Base-by-base conservation (phyloP, 2,329 filamentous ascomycete species). In the Xylaria sp. region DNA sequence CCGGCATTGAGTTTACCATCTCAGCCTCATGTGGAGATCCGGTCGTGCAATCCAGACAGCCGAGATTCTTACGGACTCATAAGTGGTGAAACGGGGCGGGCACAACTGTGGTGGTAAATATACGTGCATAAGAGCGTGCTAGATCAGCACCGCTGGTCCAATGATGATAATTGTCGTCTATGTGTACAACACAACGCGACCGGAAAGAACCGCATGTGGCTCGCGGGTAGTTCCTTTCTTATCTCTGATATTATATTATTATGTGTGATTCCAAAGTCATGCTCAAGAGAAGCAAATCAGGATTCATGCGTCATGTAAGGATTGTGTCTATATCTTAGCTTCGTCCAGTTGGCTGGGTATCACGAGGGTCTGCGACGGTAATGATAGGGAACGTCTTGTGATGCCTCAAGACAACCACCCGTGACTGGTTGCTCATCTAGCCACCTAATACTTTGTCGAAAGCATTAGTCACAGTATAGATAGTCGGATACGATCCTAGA, bases 1-100 rank as follows among this genome's bases (percentile, higher is more conserved):
- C 28, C 8, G 50, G 28, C 8, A 4, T 34, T 20, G 18, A 34
- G 28, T 53, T 20, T 23, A 18, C 50, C 52, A 15, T 36, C 9
- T 55, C 52, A 55, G 32, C 52, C 30, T 55, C 52, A 23, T 36
- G n/a, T 36, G n/a, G 52, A 55, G 52, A 55, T 55, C 30, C 7
- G 28, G 52, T 55, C 48, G 28, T 52, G 48, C 18, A 1, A 36
- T 55, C 52, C 34, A 4, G 28, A 7, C 46, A 50, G 46, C 48
- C 25, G 25, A 30, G 52, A 55, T 55, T 36, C 30, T n/a, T n/a
- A n/a, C 30, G 52, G n/a, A 36, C 23, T 55, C 32, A 34, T 32
- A 20, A 3, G 32, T 23, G 10, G 30, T 36, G 7, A 23, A 36
- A 36, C n/a, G 30, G 6, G 18, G 23, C 30, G 30, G 23, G 28